Percentiles rank a stretch among this genome's conserved stretches.
phyloP scores from a whole-genome alignment of 768 basidiomycete genomes.

The Lactarius psammicola region DNA sequence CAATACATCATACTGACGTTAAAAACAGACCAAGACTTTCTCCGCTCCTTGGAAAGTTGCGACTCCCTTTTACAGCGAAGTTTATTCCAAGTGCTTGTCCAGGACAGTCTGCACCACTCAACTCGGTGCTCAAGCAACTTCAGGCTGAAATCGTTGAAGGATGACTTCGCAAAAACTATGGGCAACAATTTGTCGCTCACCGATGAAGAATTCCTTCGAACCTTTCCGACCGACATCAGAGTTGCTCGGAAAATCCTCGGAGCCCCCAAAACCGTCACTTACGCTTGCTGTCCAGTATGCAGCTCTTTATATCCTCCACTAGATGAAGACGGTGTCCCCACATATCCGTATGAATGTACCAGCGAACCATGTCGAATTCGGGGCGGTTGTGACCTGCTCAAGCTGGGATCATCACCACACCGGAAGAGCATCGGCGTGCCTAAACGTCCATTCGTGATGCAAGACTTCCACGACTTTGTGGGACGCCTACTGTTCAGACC shows the following conservation, averaged over 20 bases:
- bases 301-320: not conserved
- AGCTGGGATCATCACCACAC: slow-evolving; percentile 3
- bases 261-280: not conserved
- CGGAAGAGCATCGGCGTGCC: slow-evolving; percentile 3
- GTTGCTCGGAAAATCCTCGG: slow-evolving; percentile 1
- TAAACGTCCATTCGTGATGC: slow-evolving; percentile 1
- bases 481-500: not conserved
- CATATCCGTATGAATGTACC: slow-evolving; percentile 2
- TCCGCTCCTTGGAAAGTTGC: not conserved
- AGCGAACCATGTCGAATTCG: not conserved
- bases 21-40: slow-evolving; percentile 1
- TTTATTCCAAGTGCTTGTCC: slow-evolving; percentile 4
- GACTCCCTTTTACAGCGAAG: slow-evolving; percentile 4
- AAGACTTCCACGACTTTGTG: slow-evolving; percentile 5
- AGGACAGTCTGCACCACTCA: slow-evolving; percentile 1
- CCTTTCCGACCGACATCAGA: slow-evolving; percentile 7
- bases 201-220: not conserved
- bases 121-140: not conserved
- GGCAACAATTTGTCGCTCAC: not conserved
- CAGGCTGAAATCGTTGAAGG: slow-evolving; percentile 1
- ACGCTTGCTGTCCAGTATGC: slow-evolving; percentile 7
- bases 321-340: slow-evolving; percentile 2
- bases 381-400: not conserved
- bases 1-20: not conserved
- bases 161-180: not conserved